Base-by-base conservation (phyloP, 176 grass and related monocot genomes). In the Leersia perrieri region DNA sequence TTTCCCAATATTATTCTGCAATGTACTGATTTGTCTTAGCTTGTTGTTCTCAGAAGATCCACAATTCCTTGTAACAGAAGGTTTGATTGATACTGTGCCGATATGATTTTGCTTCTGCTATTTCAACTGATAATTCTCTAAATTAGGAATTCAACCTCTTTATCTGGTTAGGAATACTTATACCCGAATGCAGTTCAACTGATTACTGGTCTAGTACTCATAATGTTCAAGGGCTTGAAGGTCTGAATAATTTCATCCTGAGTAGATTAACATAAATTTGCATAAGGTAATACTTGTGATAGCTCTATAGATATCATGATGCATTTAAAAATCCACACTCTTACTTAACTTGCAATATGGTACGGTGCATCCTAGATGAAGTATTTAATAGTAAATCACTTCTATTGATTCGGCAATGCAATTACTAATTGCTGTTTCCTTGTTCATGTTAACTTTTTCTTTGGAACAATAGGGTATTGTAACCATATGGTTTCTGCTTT, bases 401-500 rank as follows among this genome's bases (percentile, higher is more conserved):
- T 15, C 1, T 68, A 23, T 68, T 32, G 38, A 58, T 63, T 77
- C 3, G 9, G 29, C 36, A 62, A 10, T 72, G 14, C 28, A 45
- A 57, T 34, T 29, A 4, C 2, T 67, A 29, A 15, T 33, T 72
- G 16, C 12, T 11, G 3, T 72, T 42, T 62, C 28, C 5, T 2
- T 81, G 7, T 81, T 28, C 2, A 45, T 74, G 15, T 18, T 13
- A 22, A 3, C 7, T 74, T 53, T 16, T 36, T 8, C 20, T 47
- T 35, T 27, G 29, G 79, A 79, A 18, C 41, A 58, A 12, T 41
- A 60, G 32, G 2, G 22, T 78, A 38, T 62, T 38, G 23, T 85
- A 68, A 10, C 34, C 31, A 38, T 35, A 64, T 36, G 68, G 72
- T 69, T 73, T 60, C 9, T 79, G 18, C 11, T 53, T 85, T 63